Evolutionary conservation across 257 asterid species (phyloP).

Genomic region (Penstemon barbatus): DNA sequence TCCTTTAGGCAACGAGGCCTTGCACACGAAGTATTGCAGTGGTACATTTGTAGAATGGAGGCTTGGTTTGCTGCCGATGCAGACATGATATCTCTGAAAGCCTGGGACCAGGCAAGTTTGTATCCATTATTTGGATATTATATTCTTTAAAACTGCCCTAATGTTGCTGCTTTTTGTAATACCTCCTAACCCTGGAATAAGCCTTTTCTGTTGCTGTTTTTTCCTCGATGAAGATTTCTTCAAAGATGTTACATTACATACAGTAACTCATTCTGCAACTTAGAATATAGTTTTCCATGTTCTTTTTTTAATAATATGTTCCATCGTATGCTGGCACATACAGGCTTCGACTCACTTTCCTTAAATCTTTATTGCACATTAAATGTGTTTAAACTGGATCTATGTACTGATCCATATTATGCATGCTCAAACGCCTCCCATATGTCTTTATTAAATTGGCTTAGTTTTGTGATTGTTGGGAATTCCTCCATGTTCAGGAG

Average conservation of each 20-base stretch:
- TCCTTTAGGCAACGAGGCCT: conserved; percentile 73
- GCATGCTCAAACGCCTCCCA: conserved; percentile 1
- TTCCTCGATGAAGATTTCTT: not conserved
- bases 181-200: not conserved
- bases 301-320: too few relatives aligned
- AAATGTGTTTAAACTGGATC: conserved; percentile 12
- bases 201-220: not conserved
- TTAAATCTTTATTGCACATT: conserved; percentile 1
- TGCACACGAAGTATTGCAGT: conserved; percentile 84
- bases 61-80: conserved; percentile 99
- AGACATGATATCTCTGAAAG: conserved; percentile 89
- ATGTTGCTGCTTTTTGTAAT: not conserved
- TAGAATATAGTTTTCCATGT: not conserved
- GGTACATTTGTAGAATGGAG: conserved; percentile 99
- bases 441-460: not conserved
- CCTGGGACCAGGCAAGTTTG: conserved; percentile 92
- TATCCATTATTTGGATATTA: conserved; percentile 6
- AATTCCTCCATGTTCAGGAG: conserved; percentile 58
- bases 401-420: not conserved
- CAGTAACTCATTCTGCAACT: conserved; percentile 6
- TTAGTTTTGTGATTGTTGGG: conserved; percentile 13
- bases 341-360: not conserved
- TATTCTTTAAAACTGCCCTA: not conserved
- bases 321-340: not conserved
- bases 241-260: conserved; percentile 12